Evolutionary conservation across 306 rosid species (phyloP).

Genomic region (Fagus sylvatica): DNA sequence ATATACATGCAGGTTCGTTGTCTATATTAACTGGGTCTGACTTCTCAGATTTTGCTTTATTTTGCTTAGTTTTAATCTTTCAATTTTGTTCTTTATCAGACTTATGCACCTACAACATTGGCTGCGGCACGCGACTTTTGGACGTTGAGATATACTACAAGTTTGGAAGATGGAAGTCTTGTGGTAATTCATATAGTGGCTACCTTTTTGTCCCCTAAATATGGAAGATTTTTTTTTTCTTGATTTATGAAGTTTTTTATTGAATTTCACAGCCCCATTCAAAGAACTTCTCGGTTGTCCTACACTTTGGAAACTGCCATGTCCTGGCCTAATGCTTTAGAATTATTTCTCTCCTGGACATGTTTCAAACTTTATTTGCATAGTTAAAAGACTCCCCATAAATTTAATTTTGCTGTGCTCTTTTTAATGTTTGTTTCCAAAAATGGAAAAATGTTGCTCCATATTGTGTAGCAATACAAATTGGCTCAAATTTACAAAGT

Average conservation of each 20-base stretch:
- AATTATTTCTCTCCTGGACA: too few species aligned
- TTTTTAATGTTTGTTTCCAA: not conserved
- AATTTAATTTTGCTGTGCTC: not conserved
- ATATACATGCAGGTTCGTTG: conserved; percentile 82
- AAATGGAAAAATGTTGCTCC: not conserved
- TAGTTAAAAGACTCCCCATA: not conserved
- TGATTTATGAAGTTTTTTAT: not conserved
- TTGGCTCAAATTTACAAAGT: not conserved
- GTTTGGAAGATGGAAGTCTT: conserved; percentile 94
- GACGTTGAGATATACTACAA: conserved; percentile 86
- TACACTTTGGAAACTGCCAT: not conserved
- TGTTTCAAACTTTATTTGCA: too few species aligned
- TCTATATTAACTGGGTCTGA: not conserved
- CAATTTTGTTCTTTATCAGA: conserved; percentile 40
- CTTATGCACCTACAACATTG: conserved; percentile 91
- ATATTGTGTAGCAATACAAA: not conserved
- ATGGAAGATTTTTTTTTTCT: not conserved
- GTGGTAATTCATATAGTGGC: conserved; percentile 54
- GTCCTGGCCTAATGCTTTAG: not conserved
- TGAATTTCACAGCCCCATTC: not conserved
- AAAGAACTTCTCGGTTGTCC: not conserved
- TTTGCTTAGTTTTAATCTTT: not conserved
- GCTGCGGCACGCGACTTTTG: conserved; percentile 98
- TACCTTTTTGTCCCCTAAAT: not conserved
- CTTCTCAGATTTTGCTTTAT: not conserved